Percentiles rank a stretch among this genome's conserved stretches.
Conservation (phyloP, 306 rosid species). For the Argentina anserina region DNA sequence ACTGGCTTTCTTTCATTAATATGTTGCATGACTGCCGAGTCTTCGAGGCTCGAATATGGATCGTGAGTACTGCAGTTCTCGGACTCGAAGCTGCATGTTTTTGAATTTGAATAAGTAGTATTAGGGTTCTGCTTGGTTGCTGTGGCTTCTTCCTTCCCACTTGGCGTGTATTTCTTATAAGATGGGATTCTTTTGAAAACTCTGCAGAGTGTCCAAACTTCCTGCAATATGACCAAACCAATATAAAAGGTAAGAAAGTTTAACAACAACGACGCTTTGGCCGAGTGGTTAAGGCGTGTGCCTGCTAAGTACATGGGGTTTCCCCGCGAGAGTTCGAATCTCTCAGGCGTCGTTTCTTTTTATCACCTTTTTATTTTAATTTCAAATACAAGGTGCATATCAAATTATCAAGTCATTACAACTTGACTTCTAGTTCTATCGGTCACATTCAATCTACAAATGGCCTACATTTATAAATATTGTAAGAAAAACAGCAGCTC, state of each 20-base stretch:
- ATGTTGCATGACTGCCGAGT: slow-evolving; percentile 31
- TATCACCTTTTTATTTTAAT: background rate
- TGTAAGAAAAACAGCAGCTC: no score
- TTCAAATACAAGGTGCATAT: no score
- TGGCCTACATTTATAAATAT: no score
- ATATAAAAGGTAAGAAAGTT: no score
- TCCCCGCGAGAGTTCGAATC: slow-evolving; percentile 10
- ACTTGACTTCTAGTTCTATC: no score
- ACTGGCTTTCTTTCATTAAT: slow-evolving; percentile 32
- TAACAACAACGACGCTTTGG: background rate
- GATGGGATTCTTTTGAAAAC: slow-evolving; percentile 72
- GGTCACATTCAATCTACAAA: no score
- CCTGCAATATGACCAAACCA: slow-evolving; percentile 61
- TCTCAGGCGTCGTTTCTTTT: background rate
- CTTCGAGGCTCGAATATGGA: slow-evolving; percentile 27
- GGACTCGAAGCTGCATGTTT: slow-evolving; percentile 57
- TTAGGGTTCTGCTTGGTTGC: slow-evolving; percentile 16
- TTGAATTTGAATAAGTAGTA: slow-evolving; percentile 40
- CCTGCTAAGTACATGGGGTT: slow-evolving; percentile 18
- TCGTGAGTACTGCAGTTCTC: slow-evolving; percentile 25
- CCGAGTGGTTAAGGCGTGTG: slow-evolving; percentile 17
- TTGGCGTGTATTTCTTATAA: slow-evolving; percentile 49
- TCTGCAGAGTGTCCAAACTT: slow-evolving; percentile 90
- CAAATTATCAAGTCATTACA: no score
- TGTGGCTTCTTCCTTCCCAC: slow-evolving; percentile 25